Percentiles rank a stretch among this genome's conserved stretches.
These are phyloP conservation scores for Xylaria sp. DNA, from an alignment of 2,329 filamentous ascomycete genomes.

Conservation along the genomic window DNA sequence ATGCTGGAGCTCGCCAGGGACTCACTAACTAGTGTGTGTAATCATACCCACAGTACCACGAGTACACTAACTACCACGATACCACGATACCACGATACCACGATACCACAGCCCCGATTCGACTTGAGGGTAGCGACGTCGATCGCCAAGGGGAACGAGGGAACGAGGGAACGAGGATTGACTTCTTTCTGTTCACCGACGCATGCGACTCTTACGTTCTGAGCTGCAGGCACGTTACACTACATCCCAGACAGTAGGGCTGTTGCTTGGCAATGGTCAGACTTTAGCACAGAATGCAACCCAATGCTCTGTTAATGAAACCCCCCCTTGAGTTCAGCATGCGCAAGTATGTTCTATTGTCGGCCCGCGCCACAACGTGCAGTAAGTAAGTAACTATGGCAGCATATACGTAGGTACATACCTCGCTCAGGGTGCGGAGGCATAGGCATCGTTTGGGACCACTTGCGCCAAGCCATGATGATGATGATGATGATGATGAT, in stretches of 20 bases:
- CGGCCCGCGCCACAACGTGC: constrained; percentile 26
- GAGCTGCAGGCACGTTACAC: constrained; percentile 36
- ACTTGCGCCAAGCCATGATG: constrained; percentile 17
- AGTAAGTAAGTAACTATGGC: too few relatives aligned
- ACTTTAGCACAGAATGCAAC: constrained; percentile 24
- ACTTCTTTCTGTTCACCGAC: constrained; percentile 23
- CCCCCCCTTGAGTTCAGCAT: not conserved
- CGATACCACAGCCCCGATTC: constrained; percentile 9
- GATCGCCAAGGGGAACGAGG: constrained; percentile 18
- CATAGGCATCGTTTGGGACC: not conserved
- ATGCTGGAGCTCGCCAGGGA: constrained; percentile 6
- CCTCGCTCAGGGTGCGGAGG: not conserved
- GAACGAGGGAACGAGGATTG: not conserved
- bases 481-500: constrained; percentile 14
- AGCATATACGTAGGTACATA: not conserved
- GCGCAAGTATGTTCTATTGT: constrained; percentile 21
- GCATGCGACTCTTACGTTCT: constrained; percentile 34
- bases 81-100: not conserved
- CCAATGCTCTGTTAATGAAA: constrained; percentile 13
- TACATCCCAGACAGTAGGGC: constrained; percentile 28
- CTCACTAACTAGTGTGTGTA: not conserved
- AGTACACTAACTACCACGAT: too few relatives aligned
- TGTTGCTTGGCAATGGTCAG: constrained; percentile 31
- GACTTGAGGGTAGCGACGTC: constrained; percentile 19
- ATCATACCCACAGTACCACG: not conserved